These are phyloP conservation scores for Blastomyces gilchristii DNA, from an alignment of 2,329 filamentous ascomycete genomes.

Conservation along the genomic window DNA sequence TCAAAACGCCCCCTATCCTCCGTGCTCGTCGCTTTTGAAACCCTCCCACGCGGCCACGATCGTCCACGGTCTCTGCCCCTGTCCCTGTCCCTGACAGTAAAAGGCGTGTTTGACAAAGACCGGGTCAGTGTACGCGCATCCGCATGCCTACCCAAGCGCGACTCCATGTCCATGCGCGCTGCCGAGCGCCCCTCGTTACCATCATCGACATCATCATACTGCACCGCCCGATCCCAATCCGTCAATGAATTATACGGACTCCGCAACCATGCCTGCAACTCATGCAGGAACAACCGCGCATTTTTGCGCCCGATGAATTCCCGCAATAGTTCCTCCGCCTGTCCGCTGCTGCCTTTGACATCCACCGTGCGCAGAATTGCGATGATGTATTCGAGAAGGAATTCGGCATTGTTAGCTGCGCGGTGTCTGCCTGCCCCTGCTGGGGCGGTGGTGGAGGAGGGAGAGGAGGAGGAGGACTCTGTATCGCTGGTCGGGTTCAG, in stretches of 20 bases:
- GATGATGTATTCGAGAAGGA: conserved; percentile 74
- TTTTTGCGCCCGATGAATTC: conserved; percentile 69
- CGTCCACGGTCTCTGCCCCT: neutral
- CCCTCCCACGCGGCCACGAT: neutral
- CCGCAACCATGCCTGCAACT: conserved; percentile 69
- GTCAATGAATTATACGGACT: conserved; percentile 64
- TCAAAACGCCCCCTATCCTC: neutral
- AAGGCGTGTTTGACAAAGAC: neutral
- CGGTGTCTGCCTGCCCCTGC: conserved; percentile 29
- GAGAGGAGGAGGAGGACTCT: conserved; percentile 12
- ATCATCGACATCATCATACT: conserved; percentile 45
- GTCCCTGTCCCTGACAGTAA: too few species aligned
- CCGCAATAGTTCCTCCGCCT: conserved; percentile 66
- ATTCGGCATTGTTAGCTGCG: conserved; percentile 66
- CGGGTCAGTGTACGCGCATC: neutral
- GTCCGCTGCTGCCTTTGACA: conserved; percentile 64
- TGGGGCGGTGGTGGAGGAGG: too few species aligned
- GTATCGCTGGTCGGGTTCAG: conserved; percentile 12
- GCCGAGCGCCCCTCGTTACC: neutral
- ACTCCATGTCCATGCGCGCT: neutral
- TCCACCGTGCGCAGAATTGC: conserved; percentile 76
- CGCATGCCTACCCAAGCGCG: neutral
- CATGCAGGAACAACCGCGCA: conserved; percentile 69
- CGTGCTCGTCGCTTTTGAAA: neutral
- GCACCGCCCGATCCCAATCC: conserved; percentile 71